Base-by-base conservation (phyloP, 768 basidiomycete species). In the Kwoniella heveanensis region DNA sequence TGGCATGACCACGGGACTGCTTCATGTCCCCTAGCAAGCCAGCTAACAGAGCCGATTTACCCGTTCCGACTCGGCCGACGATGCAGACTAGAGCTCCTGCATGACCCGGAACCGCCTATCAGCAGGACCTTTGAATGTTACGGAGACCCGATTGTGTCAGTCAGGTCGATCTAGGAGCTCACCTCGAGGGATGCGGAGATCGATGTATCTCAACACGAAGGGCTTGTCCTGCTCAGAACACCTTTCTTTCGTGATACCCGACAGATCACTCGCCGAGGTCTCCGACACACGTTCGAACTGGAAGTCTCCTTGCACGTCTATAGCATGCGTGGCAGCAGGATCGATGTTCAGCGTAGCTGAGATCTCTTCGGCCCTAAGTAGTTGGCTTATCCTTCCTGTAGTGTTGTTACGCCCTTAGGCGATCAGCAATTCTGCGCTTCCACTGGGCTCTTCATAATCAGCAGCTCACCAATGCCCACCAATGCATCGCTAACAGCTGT, bases 181-280 rank as follows among this genome's bases (percentile, higher is more conserved):
- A 63, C 70, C 70, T 57, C 79, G 82, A 2, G 82, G 82, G 29
- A 87, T 56, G 71, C 44, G 75, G 37, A 88, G 64, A 55, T 83
- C 81, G 59, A 88, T 74, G 65, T 83, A 77, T 48, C 79, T 82
- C 54, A 88, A 72, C 58, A 82, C 79, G 63, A 88, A 88, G 0
- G 86, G 86, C 59, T 68, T 55, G 49, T 73, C 66, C 19, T 44
- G 26, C 30, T 67, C 62, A 4, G 58, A 61, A 36, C 49, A 29
- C 32, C 49, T 58, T 22, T 46, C 17, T 2, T 26, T 29, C 9
- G 15, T 17, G 4, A 6, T 27, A 12, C 13, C 30, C 17, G n/a
- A 26, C 8, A 17, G 15, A 17, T 6, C 22, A 13, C n/a, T 32
- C 2, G 6, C 29, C 9, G 13, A 37, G 52, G 22, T 24, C n/a